Conservation (phyloP, 192 early-diverging fungal genomes). For the Rhizophagus sp. region DNA sequence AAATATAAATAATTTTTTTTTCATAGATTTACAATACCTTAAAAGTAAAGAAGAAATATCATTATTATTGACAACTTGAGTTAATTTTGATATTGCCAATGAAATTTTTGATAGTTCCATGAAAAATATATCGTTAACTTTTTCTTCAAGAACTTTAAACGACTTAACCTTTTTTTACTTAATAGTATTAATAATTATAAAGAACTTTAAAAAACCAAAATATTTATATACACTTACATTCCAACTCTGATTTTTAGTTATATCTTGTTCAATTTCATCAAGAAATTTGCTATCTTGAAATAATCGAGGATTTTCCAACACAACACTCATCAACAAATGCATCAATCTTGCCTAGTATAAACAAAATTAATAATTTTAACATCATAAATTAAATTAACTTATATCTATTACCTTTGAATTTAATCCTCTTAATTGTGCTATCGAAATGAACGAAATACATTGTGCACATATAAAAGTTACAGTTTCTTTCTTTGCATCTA, state of each 20-base stretch:
- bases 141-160: not conserved
- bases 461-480: constrained; percentile 13
- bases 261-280: not conserved
- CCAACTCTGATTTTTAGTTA: not conserved
- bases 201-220: not conserved
- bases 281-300: constrained; percentile 17
- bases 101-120: not conserved
- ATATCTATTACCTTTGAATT: constrained; percentile 16
- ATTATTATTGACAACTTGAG: not conserved
- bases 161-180: not conserved
- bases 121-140: not conserved
- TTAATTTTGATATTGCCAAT: constrained; percentile 4
- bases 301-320: not conserved
- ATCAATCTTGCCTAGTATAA: constrained; percentile 8
- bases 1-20: not conserved
- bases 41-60: not conserved
- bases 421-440: not conserved
- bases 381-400: not conserved
- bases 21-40: not conserved
- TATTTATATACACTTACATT: not conserved
- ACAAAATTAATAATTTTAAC: not conserved
- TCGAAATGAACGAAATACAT: constrained; percentile 3
- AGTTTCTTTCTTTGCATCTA: constrained; percentile 7
- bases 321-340: not conserved
- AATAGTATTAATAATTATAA: not conserved